Evolutionary conservation across 768 basidiomycete genomes (phyloP).

Genomic region (Rhizopogon sp.): DNA sequence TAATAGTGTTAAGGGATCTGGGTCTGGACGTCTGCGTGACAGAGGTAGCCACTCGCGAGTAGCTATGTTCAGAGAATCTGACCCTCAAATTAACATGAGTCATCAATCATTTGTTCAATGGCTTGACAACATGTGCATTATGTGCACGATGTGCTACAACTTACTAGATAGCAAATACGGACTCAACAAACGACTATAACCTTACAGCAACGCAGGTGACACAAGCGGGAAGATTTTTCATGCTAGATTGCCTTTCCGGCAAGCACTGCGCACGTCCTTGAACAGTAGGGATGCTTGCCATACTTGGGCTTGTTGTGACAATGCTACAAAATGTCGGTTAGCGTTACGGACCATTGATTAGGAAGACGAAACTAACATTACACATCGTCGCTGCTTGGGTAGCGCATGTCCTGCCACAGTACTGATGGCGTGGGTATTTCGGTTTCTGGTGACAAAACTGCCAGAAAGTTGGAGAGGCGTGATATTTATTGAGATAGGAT

Average conservation of each 20-base stretch:
- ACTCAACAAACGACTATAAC: neutral
- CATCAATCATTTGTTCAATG: too few relatives aligned
- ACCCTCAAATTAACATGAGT: too few relatives aligned
- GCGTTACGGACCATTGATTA: neutral
- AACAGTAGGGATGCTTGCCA: conserved; percentile 30
- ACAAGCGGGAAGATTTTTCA: neutral
- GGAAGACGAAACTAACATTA: conserved; percentile 13
- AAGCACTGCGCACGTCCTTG: conserved; percentile 24
- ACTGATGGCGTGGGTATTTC: conserved; percentile 55
- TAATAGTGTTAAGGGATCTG: too few relatives aligned
- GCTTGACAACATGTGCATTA: too few relatives aligned
- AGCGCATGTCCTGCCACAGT: conserved; percentile 64
- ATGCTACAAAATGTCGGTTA: conserved; percentile 16
- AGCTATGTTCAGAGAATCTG: too few relatives aligned
- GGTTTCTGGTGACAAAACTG: conserved; percentile 51
- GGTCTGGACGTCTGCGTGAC: too few relatives aligned
- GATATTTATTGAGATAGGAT: neutral
- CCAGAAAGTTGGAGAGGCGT: conserved; percentile 18
- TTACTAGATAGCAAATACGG: neutral
- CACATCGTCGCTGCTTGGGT: conserved; percentile 33
- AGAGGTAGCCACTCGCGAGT: too few relatives aligned
- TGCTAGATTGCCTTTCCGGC: conserved; percentile 1
- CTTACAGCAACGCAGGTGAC: neutral
- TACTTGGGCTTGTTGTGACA: conserved; percentile 26
- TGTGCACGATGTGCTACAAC: too few relatives aligned